Evolutionary conservation across 805 yeast genomes (phyloP).

Genomic region (Metschnikowia similis): DNA sequence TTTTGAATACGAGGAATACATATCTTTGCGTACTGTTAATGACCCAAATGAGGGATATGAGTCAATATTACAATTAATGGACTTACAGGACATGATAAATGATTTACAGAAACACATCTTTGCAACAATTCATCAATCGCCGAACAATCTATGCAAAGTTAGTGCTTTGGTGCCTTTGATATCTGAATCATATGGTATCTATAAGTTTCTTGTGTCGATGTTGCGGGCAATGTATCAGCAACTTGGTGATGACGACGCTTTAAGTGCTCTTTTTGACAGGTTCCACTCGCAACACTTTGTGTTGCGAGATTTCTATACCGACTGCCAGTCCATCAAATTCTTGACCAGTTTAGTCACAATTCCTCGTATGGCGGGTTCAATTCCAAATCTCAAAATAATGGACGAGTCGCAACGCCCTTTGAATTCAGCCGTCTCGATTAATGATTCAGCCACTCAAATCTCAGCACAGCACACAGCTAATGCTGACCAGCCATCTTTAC

Average conservation of each 20-base stretch:
- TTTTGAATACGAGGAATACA: constrained; percentile 93
- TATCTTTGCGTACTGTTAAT: constrained; percentile 78
- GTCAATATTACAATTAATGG: constrained; percentile 78
- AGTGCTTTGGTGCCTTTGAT: constrained; percentile 87
- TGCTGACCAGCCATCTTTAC: constrained; percentile 31
- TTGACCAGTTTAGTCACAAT: constrained; percentile 76
- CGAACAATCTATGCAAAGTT: constrained; percentile 68
- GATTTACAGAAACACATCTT: constrained; percentile 73
- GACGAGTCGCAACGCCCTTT: constrained; percentile 39
- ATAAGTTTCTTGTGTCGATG: constrained; percentile 86
- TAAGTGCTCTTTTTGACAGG: constrained; percentile 68
- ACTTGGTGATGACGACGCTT: constrained; percentile 68
- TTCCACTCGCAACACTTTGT: constrained; percentile 69
- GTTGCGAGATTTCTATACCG: constrained; percentile 80
- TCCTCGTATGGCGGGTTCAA: constrained; percentile 58
- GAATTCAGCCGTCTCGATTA: constrained; percentile 22
- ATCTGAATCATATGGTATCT: constrained; percentile 88
- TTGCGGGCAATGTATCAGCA: constrained; percentile 78
- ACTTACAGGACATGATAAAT: constrained; percentile 78
- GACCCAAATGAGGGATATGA: constrained; percentile 97
- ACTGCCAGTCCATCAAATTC: constrained; percentile 79
- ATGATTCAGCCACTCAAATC: constrained; percentile 32
- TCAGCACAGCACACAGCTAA: constrained; percentile 42
- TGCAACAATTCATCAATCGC: constrained; percentile 60
- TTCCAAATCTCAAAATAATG: constrained; percentile 53